Base-by-base conservation (phyloP, 805 yeast genomes). In the Brettanomyces nanus region DNA sequence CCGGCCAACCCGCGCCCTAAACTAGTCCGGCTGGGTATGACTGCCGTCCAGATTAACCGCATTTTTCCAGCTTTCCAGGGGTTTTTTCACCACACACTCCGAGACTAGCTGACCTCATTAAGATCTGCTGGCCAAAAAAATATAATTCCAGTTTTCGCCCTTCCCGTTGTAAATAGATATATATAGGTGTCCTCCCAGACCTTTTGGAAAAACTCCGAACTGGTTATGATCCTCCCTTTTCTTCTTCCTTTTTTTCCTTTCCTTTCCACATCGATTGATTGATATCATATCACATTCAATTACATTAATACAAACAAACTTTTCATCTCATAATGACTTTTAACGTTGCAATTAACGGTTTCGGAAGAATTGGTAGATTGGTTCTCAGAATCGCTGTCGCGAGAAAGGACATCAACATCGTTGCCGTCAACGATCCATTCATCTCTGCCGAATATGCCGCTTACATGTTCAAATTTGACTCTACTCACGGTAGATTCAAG, bases 381-480 rank as follows among this genome's bases (percentile, higher is more conserved):
- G 95, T 80, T 48, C 69, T 85, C 56, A 80, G 95, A 73, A 73
- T 83, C 61, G 94, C 94, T 46, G 67, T 85, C 49, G 49, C 63
- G 44, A 77, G 85, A 75, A 63, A 69, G 42, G 87, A 80, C 67
- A 80, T 86, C 58, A 74, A 82, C 55, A 81, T 86, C 48, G 85
- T 84, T 48, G 94, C 94, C 50, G 70, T 86, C 75, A 86, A 86
- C 66, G 92, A 86, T 66, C 95, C 95, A 46, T 85, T 84, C 74
- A 86, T 85, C 57, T 77, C 77, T 46, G 74, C 92, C 44, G 95
- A 85, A 52, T 85, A 85, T 68, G 95, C 95, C 58, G 84, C 95
- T 48, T 85, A 85, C 77, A 78, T 85, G 86, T 85, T 85, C 84
- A 86, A 85, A 74, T 85, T 85, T 69, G 95, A 85, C 68, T 84